A percentile compares a stretch with the other conserved stretches of the same genome.
phyloP scores from a whole-genome alignment of 176 grass and related monocot species.

The Oryza punctata region DNA sequence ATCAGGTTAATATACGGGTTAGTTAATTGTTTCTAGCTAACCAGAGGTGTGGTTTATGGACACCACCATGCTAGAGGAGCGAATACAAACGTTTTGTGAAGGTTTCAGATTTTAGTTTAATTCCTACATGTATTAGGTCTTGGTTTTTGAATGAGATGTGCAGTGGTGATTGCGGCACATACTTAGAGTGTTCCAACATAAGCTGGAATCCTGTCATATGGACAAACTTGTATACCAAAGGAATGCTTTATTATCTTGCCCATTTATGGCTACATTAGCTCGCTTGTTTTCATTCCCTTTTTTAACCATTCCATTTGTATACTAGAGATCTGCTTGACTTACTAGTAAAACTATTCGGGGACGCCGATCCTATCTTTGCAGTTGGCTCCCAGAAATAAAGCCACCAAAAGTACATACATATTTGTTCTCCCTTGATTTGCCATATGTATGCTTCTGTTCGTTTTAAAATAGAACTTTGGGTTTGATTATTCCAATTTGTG shows the following conservation, averaged over 20 bases:
- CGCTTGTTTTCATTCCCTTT: slow-evolving; percentile 36
- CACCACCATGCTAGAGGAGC: slow-evolving; percentile 61
- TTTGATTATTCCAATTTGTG: slow-evolving; percentile 20
- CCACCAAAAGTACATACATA: slow-evolving; percentile 41
- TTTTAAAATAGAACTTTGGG: slow-evolving; percentile 22
- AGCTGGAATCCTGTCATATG: slow-evolving; percentile 72
- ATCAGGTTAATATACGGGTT: slow-evolving; percentile 71
- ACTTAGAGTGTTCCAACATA: slow-evolving; percentile 72
- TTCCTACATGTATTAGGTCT: slow-evolving; percentile 66
- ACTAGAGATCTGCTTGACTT: slow-evolving; percentile 51
- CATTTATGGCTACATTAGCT: slow-evolving; percentile 66
- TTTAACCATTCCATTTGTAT: slow-evolving; percentile 57
- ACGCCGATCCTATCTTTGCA: slow-evolving; percentile 38
- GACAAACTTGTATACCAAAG: slow-evolving; percentile 62
- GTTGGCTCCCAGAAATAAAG: slow-evolving; percentile 55
- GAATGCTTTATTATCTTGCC: slow-evolving; percentile 68
- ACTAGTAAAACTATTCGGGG: slow-evolving; percentile 43
- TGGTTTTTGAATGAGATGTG: slow-evolving; percentile 70
- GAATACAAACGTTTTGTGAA: slow-evolving; percentile 72
- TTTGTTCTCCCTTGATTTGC: neutral
- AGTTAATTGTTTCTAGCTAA: slow-evolving; percentile 73
- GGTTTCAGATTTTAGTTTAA: slow-evolving; percentile 76
- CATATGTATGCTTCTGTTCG: neutral
- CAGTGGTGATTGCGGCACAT: slow-evolving; percentile 65
- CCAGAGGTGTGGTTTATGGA: slow-evolving; percentile 62